These are phyloP conservation scores for Iris pallida DNA, from an alignment of 116 monocot genomes.

Conservation along the genomic window DNA sequence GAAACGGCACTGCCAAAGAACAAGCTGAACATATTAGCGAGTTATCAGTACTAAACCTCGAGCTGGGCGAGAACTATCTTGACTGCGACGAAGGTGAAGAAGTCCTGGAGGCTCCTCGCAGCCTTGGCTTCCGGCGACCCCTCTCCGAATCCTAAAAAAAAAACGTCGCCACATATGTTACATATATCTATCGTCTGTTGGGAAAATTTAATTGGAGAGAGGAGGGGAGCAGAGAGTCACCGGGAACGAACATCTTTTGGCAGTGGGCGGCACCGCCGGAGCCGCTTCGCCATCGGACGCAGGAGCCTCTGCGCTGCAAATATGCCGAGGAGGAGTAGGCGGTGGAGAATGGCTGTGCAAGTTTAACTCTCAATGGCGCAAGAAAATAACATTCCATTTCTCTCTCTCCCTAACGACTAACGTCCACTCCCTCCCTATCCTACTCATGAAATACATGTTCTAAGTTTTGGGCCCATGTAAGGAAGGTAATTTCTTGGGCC, in stretches of 20 bases:
- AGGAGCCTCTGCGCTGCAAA: too few species aligned
- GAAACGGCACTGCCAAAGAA: too few species aligned
- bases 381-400: too few species aligned
- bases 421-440: too few species aligned
- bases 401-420: too few species aligned
- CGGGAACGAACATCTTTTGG: slow-evolving; percentile 57
- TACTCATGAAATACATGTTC: too few species aligned
- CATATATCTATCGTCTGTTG: background rate
- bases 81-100: slow-evolving; percentile 81
- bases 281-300: background rate
- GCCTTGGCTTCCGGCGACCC: slow-evolving; percentile 85
- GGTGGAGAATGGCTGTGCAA: too few species aligned
- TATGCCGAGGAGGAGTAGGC: too few species aligned
- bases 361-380: too few species aligned
- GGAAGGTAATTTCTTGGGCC: too few species aligned
- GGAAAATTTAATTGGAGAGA: background rate
- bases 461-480: too few species aligned
- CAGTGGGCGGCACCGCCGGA: slow-evolving; percentile 13
- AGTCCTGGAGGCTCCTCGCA: slow-evolving; percentile 71
- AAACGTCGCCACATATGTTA: background rate
- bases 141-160: slow-evolving; percentile 62
- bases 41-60: slow-evolving; percentile 30
- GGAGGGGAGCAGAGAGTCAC: background rate
- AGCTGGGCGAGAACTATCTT: slow-evolving; percentile 70
- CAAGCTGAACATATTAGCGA: too few species aligned